Conservation (phyloP, 176 grass and related monocot genomes). For the Oryza coarctata region DNA sequence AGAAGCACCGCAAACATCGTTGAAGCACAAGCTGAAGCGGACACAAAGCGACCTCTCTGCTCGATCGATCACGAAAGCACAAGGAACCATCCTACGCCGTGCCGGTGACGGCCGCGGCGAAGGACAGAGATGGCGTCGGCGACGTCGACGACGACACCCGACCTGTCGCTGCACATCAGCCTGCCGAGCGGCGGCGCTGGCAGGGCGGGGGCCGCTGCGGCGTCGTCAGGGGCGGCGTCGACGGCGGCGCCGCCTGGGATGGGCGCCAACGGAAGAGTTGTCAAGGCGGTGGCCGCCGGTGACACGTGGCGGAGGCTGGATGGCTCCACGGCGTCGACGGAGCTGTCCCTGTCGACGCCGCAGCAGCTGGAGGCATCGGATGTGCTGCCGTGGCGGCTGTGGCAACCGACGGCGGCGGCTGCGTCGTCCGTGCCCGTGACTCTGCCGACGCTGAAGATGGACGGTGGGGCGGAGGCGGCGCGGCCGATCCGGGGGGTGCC, state of each 20-base stretch:
- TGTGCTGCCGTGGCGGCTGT: constrained; percentile 3
- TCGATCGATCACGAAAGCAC: constrained; percentile 7
- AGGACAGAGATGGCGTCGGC: constrained; percentile 29
- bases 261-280: neutral
- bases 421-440: neutral
- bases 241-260: too few relatives aligned
- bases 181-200: constrained; percentile 37
- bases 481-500: constrained; percentile 70
- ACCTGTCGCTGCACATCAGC: constrained; percentile 88
- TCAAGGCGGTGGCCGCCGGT: neutral
- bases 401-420: neutral
- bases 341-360: constrained; percentile 46
- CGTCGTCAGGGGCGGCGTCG: neutral
- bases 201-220: neutral
- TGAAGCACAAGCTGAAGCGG: constrained; percentile 15
- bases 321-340: constrained; percentile 54
- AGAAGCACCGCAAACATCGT: constrained; percentile 8
- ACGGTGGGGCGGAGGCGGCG: neutral
- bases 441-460: neutral
- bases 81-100: constrained; percentile 39
- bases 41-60: neutral
- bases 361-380: neutral
- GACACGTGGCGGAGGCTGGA: constrained; percentile 42
- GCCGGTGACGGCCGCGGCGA: too few relatives aligned
- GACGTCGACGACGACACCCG: constrained; percentile 31